Base-by-base conservation (phyloP, 768 basidiomycete genomes). In the Neoboletus magnificus region DNA sequence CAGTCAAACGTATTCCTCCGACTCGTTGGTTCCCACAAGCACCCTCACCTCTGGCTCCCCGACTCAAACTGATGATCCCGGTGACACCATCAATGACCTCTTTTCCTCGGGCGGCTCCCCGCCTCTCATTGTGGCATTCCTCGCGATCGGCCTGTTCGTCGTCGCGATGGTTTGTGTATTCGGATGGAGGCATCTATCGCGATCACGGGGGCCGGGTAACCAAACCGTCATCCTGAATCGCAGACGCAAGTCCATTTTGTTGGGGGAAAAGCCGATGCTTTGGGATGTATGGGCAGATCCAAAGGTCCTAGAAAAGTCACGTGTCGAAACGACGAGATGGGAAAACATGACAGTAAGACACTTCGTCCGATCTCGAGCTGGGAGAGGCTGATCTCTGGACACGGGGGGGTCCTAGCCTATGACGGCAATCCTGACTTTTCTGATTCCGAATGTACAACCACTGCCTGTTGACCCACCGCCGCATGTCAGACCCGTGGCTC, bases 81-180 rank as follows among this genome's bases (percentile, higher is more conserved):
- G 20, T 1, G 15, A 20, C 16, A 9, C 27, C 27, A 36, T 5
- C 8, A n/a, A 48, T 27, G 29, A 40, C 25, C 27, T 68, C 41
- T 70, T 76, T 57, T 61, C 72, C n/a, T 61, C 73, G 2, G 60
- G 60, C 1, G 73, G 71, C 12, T 82, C 82, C 0, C 80, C 82
- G 0, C 80, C 82, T 7, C 73, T 86, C 59, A 79, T 87, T 44
- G 74, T 85, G 36, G 82, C 79, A 2, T 82, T 85, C 62, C 69
- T 87, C 25, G 79, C 80, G n/a, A 76, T 84, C 29, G 82, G 81
- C 4, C 62, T 87, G 18, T 82, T 85, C 58, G 67, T 71, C 20
- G 66, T 75, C n/a, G 74, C 74, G 0, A 78, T 84, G 73, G 55
- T 80, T 12, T 68, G 74, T 10, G 73, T 81, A 33, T 78, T 83